Base-by-base conservation (phyloP, 768 basidiomycete species). In the Hericium coralloides region DNA sequence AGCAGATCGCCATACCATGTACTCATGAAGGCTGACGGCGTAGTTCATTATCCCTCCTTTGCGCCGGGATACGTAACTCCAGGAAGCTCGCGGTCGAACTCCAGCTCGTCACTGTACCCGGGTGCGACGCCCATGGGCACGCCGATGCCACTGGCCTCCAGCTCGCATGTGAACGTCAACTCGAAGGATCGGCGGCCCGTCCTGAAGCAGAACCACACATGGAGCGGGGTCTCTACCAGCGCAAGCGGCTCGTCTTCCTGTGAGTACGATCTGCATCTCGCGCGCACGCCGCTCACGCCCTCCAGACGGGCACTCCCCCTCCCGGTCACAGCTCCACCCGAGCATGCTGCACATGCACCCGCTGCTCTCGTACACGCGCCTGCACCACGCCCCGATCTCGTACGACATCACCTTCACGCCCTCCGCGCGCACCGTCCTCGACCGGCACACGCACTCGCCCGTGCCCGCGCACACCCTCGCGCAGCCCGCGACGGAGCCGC, bases 401-500 rank as follows among this genome's bases (percentile, higher is more conserved):
- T 86, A 81, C 67, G 81, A 87, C 63, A 67, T 82, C 18, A 72
- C 70, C 1, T 81, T 74, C 60, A 74, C 81, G 1, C 84, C 84
- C 12, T 81, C 82, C 20, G 73, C 80, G 15, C 75, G 76, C 38
- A 81, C 79, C 18, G 74, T 85, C 45, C 71, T 84, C 20, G 82
- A 85, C 60, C 76, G 77, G 9, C 75, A 72, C 12, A 81, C 80
- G 3, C 78, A 76, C 58, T 69, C 72, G 2, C 70, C 84, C 2
- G 78, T 87, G 38, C 80, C 83, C 12, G 64, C 74, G 4, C 77
- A 77, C 59, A 82, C 79, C 0, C 77, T 87, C 47, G 67, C 76
- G 1, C 80, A 85, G 63, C 81, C 84, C 7, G 83, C 85, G 15
- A 87, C 84, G 2, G 80, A 84, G 56, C 85, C 84, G 0, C 77